A percentile compares a stretch with the other conserved stretches of the same genome.
These are phyloP conservation scores for Medicago lupulina DNA, from an alignment of 306 rosid species.

Conservation along the genomic window DNA sequence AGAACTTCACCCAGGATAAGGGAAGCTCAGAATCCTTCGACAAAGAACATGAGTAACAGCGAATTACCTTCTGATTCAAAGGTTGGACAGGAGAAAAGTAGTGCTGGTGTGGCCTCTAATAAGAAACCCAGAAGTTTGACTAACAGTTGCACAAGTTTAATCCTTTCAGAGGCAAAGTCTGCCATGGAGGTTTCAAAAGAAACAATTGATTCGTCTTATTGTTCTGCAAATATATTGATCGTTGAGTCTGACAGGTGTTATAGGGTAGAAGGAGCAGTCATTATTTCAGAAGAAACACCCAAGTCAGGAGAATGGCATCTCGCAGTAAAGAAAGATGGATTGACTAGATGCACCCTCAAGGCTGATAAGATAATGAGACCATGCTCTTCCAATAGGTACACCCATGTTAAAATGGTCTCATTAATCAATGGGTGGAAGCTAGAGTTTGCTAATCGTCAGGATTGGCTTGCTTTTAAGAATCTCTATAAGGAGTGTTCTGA, in stretches of 20 bases:
- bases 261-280: constrained; percentile 56
- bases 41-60: constrained; percentile 47
- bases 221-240: constrained; percentile 65
- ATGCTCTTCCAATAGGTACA: constrained; percentile 55
- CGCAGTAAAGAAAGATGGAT: constrained; percentile 71
- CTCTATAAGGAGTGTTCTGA: constrained; percentile 76
- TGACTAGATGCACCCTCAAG: constrained; percentile 54
- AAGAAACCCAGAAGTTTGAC: constrained; percentile 47
- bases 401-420: constrained; percentile 55
- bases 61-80: constrained; percentile 43
- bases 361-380: constrained; percentile 71
- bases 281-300: constrained; percentile 62
- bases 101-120: constrained; percentile 40
- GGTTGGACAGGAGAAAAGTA: constrained; percentile 45
- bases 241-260: constrained; percentile 64
- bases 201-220: constrained; percentile 46
- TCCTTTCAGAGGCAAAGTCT: constrained; percentile 42
- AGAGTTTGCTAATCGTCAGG: constrained; percentile 63
- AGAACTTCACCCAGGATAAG: constrained; percentile 63
- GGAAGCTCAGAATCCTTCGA: constrained; percentile 57
- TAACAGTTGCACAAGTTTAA: constrained; percentile 24
- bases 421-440: constrained; percentile 67
- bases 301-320: constrained; percentile 65
- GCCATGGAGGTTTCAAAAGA: constrained; percentile 9
- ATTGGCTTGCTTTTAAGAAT: constrained; percentile 72